These are phyloP conservation scores for Lepidium campestre DNA, from an alignment of 441 rosid genomes.

Conservation along the genomic window DNA sequence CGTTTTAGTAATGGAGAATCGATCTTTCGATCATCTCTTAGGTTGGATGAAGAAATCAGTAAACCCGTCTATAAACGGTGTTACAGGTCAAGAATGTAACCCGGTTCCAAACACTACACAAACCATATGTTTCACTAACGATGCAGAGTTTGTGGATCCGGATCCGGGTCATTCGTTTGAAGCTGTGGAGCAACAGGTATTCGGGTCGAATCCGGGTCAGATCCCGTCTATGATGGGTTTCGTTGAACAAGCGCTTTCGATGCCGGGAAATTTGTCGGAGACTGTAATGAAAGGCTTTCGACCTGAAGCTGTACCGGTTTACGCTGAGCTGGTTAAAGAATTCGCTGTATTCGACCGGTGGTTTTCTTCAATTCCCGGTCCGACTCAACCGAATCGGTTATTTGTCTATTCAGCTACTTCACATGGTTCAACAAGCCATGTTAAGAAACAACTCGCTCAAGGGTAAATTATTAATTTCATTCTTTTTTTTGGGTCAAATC, in stretches of 20 bases:
- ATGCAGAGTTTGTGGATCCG: conserved; percentile 90
- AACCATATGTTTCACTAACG: conserved; percentile 68
- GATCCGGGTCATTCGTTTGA: conserved; percentile 98
- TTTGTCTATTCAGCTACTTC: conserved; percentile 92
- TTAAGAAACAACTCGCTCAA: conserved; percentile 60
- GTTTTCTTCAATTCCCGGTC: conserved; percentile 96
- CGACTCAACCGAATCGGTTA: conserved; percentile 90
- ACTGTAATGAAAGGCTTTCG: conserved; percentile 84
- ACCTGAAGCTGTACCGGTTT: conserved; percentile 70
- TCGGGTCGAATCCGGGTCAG: conserved; percentile 36
- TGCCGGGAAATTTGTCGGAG: conserved; percentile 64
- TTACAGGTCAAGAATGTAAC: conserved; percentile 87
- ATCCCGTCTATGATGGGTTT: conserved; percentile 86
- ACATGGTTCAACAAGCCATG: conserved; percentile 89
- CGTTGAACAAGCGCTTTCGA: conserved; percentile 72
- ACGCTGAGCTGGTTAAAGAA: conserved; percentile 53
- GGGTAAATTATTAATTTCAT: conserved; percentile 37
- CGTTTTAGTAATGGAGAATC: conserved; percentile 84
- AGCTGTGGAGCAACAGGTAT: conserved; percentile 75
- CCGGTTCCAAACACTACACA: conserved; percentile 40
- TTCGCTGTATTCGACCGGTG: conserved; percentile 90
- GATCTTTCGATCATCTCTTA: conserved; percentile 92
- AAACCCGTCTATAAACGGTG: conserved; percentile 68
- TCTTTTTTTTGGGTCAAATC: neutral
- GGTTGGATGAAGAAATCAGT: conserved; percentile 91